A percentile compares a stretch with the other conserved stretches of the same genome.
Evolutionary conservation across 352 stramenopile species (phyloP).

Genomic region (Globisporangium carolinianum): DNA sequence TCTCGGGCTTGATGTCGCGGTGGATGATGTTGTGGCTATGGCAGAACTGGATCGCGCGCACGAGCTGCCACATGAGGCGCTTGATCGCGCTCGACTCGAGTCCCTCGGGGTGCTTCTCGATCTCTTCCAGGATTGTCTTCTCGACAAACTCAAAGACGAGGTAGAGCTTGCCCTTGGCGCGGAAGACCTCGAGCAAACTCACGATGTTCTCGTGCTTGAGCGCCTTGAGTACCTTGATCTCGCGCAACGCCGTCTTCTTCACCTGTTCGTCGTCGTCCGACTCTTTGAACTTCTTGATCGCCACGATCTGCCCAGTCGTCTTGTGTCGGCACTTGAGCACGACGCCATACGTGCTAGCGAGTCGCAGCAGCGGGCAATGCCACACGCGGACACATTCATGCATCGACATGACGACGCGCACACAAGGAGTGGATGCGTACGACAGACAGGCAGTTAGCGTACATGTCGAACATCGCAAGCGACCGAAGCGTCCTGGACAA

Average conservation of each 20-base stretch:
- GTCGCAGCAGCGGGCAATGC: too few species aligned
- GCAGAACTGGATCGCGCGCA: conserved; percentile 89
- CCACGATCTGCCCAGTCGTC: conserved; percentile 75
- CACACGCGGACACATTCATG: too few species aligned
- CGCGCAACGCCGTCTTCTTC: conserved; percentile 79
- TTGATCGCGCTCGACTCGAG: conserved; percentile 61
- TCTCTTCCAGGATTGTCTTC: conserved; percentile 86
- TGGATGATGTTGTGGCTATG: conserved; percentile 95
- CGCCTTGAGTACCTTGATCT: conserved; percentile 84
- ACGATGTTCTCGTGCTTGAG: conserved; percentile 88
- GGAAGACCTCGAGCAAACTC: conserved; percentile 80
- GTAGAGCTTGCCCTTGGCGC: conserved; percentile 78
- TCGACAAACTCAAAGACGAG: conserved; percentile 88
- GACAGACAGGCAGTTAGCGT: too few species aligned
- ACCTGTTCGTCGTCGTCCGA: conserved; percentile 87
- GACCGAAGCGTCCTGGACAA: too few species aligned
- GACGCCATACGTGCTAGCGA: conserved; percentile 69
- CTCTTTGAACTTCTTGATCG: conserved; percentile 92
- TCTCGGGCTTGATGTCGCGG: conserved; percentile 95
- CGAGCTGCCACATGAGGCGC: conserved; percentile 80
- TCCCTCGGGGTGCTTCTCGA: conserved; percentile 82
- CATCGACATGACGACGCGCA: too few species aligned
- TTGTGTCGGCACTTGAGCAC: conserved; percentile 86
- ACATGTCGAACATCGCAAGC: too few species aligned
- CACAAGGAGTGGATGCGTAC: too few species aligned